Base-by-base conservation (phyloP, 768 basidiomycete genomes). In the Termitomyces bulborhizus region DNA sequence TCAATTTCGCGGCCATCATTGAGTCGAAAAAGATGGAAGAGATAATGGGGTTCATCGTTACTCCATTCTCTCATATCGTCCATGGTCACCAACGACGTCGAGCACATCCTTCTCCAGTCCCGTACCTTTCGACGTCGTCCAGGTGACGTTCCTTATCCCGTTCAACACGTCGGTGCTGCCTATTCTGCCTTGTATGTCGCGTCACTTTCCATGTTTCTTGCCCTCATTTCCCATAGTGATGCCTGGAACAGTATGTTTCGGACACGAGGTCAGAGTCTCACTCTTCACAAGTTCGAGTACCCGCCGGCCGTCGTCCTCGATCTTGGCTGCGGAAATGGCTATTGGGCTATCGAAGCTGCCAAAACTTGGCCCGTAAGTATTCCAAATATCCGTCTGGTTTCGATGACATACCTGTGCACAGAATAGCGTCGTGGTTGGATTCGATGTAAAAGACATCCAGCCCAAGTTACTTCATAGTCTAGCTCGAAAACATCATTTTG, bases 241-340 rank as follows among this genome's bases (percentile, higher is more conserved):
- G 81, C 80, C 45, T 90, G 87, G 86, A 81, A 88, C 62, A 76
- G 80, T 54, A 78, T 86, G 76, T 85, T 87, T 66, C 69, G 70
- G 36, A 75, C 65, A 51, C 83, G 73, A 59, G 79, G 65, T 57
- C 63, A 72, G 47, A 71, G 76, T 18, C 62, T 85, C 32, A 83
- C 87, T 0, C 73, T 83, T 56, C 76, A 82, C 61, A 69, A 75
- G 43, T 84, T 85, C 49, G 69, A 74, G 7, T 63, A 62, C 0
- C 77, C 81, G 2, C 89, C 87, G 0, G 24, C 63, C 1, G 66
- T 70, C 3, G 72, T 88, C 0, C 78, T 91, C 11, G 86, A 89
- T 62, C 68, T 91, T 8, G 89, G 87, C 0, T 88, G 86, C 63
- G 87, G 88, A 5, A 77, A 73, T 44, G 88, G 88, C 1, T 76